A percentile compares a stretch with the other conserved stretches of the same genome.
Evolutionary conservation across 2,329 filamentous ascomycete species (phyloP).

Genomic region (Epichloe coenophiala): DNA sequence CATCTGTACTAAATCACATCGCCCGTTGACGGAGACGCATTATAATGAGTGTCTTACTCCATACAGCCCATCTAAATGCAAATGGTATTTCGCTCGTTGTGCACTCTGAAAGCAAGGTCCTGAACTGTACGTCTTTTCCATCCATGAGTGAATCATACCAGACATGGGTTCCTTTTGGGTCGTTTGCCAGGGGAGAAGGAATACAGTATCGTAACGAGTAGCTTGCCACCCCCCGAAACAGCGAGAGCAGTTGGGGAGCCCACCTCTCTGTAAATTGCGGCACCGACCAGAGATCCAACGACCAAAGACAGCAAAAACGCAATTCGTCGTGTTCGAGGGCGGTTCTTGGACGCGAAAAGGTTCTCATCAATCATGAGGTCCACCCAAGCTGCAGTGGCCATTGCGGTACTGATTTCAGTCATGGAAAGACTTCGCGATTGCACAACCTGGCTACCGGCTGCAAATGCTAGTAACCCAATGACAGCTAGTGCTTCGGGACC

Average conservation of each 20-base stretch:
- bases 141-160: not conserved
- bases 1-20: too few relatives aligned
- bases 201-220: slow-evolving; percentile 11
- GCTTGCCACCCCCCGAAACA: slow-evolving; percentile 14
- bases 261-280: slow-evolving; percentile 25
- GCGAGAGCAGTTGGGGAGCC: slow-evolving; percentile 13
- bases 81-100: too few relatives aligned
- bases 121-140: too few relatives aligned
- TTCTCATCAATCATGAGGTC: slow-evolving; percentile 43
- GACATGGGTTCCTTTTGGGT: slow-evolving; percentile 3
- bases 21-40: too few relatives aligned
- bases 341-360: slow-evolving; percentile 32
- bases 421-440: slow-evolving; percentile 39
- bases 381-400: slow-evolving; percentile 50
- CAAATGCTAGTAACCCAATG: slow-evolving; percentile 38
- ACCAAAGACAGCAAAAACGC: slow-evolving; percentile 35
- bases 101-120: too few relatives aligned
- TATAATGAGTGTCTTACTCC: too few relatives aligned
- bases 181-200: slow-evolving; percentile 9
- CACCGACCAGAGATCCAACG: slow-evolving; percentile 36
- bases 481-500: slow-evolving; percentile 28
- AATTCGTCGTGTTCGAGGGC: slow-evolving; percentile 34
- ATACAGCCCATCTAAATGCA: too few relatives aligned
- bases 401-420: slow-evolving; percentile 50
- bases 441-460: slow-evolving; percentile 45